Percentiles rank a stretch among this genome's conserved stretches.
phyloP scores from a whole-genome alignment of 2,329 filamentous ascomycete species.

The Aspergillus terreus region DNA sequence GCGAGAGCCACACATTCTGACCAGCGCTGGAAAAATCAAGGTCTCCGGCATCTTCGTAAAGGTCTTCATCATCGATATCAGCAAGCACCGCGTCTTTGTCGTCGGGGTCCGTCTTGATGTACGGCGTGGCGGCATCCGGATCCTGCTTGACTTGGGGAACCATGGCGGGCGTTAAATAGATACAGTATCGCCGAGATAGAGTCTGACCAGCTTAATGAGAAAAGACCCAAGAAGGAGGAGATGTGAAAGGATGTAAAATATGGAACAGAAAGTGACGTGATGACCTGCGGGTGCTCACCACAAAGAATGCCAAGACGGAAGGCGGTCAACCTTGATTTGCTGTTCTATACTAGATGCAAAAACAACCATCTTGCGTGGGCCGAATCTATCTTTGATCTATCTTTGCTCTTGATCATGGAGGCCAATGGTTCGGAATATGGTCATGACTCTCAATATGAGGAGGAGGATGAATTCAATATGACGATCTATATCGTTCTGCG shows the following conservation, averaged over 20 bases:
- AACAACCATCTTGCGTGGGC: too few relatives aligned
- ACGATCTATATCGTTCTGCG: too few relatives aligned
- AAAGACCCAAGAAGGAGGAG: background rate
- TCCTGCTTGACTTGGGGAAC: slow-evolving; percentile 40
- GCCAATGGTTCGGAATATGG: too few relatives aligned
- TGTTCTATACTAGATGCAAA: too few relatives aligned
- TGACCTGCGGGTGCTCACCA: background rate
- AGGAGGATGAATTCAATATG: too few relatives aligned
- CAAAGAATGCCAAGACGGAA: background rate
- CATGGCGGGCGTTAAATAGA: slow-evolving; percentile 16
- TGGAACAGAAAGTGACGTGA: background rate
- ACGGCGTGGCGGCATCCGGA: slow-evolving; percentile 31
- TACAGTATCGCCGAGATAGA: background rate
- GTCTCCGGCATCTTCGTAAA: slow-evolving; percentile 66
- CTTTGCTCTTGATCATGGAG: too few relatives aligned
- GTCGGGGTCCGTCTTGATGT: slow-evolving; percentile 42
- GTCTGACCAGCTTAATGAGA: background rate
- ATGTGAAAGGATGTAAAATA: slow-evolving; percentile 6
- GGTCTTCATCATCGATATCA: slow-evolving; percentile 58
- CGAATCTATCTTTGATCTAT: too few relatives aligned
- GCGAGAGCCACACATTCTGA: slow-evolving; percentile 64
- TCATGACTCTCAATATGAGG: too few relatives aligned
- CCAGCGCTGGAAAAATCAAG: slow-evolving; percentile 53
- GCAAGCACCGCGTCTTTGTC: slow-evolving; percentile 32
- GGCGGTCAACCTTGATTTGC: background rate